A percentile compares a stretch with the other conserved stretches of the same genome.
These are phyloP conservation scores for Phytophthora europaea DNA, from an alignment of 352 stramenopile genomes.

Conservation along the genomic window DNA sequence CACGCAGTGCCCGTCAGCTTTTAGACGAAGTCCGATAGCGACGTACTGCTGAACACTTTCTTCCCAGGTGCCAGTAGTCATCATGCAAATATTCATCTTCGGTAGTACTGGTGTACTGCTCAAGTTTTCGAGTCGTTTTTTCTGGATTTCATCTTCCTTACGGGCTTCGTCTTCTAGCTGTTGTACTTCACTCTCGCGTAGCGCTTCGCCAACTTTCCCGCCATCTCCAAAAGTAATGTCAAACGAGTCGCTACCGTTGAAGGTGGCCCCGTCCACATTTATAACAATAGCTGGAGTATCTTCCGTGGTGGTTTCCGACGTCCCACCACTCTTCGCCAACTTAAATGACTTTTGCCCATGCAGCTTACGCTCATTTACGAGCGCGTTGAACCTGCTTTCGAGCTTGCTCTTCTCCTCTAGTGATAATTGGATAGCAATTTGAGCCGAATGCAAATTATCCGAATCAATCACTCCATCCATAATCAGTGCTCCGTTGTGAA, in stretches of 20 bases:
- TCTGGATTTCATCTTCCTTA: conserved; percentile 35
- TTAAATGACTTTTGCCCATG: conserved; percentile 29
- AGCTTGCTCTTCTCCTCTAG: conserved; percentile 51
- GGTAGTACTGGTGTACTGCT: conserved; percentile 37
- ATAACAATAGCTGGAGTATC: conserved; percentile 19
- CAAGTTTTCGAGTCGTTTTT: conserved; percentile 34
- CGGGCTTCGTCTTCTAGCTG: conserved; percentile 33
- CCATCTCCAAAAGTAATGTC: conserved; percentile 44
- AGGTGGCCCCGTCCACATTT: conserved; percentile 38
- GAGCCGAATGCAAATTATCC: conserved; percentile 33
- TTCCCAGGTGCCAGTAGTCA: conserved; percentile 73
- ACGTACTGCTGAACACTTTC: conserved; percentile 83
- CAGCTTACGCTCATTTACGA: conserved; percentile 50
- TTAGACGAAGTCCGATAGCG: conserved; percentile 77
- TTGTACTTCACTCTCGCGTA: conserved; percentile 37
- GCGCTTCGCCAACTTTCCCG: conserved; percentile 33
- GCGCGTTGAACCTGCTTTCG: conserved; percentile 46
- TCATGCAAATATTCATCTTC: conserved; percentile 80
- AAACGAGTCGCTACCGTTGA: conserved; percentile 43
- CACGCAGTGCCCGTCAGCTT: conserved; percentile 89
- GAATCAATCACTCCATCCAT: conserved; percentile 49
- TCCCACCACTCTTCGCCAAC: conserved; percentile 15
- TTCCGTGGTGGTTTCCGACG: background rate
- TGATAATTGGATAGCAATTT: conserved; percentile 58
- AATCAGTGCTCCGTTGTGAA: conserved; percentile 65